A percentile compares a stretch with the other conserved stretches of the same genome.
phyloP scores from a whole-genome alignment of 129 eudicot species.

The Flaveria linearis region DNA sequence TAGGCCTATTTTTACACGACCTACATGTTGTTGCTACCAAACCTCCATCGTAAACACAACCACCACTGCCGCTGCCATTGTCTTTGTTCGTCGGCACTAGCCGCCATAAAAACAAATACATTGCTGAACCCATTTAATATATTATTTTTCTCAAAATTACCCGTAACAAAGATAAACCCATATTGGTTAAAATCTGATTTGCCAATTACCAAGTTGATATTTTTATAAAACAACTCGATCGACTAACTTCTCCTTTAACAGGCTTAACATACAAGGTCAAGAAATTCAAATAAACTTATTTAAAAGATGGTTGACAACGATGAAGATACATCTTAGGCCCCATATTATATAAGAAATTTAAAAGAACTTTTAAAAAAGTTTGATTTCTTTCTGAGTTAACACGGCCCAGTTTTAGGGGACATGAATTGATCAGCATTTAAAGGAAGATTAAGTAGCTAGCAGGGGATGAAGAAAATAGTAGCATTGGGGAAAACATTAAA shows the following conservation, averaged over 20 bases:
- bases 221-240: no score
- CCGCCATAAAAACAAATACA: background rate
- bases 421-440: background rate
- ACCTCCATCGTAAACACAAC: no score
- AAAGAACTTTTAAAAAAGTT: no score
- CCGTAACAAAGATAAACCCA: no score
- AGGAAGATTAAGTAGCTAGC: background rate
- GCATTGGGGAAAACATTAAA: background rate
- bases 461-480: background rate
- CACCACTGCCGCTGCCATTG: no score
- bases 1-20: no score
- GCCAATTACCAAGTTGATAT: no score
- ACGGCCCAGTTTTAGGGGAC: background rate
- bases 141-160: no score
- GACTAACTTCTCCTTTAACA: no score
- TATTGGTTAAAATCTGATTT: no score
- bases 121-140: background rate
- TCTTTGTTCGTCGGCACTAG: background rate
- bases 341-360: background rate
- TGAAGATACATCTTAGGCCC: background rate
- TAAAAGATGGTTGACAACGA: background rate
- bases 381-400: background rate
- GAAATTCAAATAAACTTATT: background rate
- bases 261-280: background rate
- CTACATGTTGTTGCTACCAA: no score